Evolutionary conservation across 805 yeast species (phyloP).

Genomic region (Suhomyces tanzawaensis): DNA sequence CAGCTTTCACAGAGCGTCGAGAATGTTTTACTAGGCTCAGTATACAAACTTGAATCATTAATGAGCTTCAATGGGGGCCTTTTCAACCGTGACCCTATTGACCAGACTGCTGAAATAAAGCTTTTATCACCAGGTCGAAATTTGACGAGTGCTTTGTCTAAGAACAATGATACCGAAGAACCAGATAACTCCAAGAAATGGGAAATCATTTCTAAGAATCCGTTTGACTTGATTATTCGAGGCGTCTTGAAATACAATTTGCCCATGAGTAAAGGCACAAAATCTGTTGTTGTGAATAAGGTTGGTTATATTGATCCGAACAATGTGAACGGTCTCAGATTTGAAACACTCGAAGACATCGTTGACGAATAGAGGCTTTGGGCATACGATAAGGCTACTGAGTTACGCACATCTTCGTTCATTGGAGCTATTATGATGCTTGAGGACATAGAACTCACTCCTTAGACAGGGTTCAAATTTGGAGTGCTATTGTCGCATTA

Average conservation of each 20-base stretch:
- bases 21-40: conserved; percentile 75
- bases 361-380: too few relatives aligned
- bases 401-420: too few relatives aligned
- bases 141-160: conserved; percentile 23
- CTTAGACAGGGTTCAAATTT: neutral
- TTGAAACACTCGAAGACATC: too few relatives aligned
- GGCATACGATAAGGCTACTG: too few relatives aligned
- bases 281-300: conserved; percentile 62
- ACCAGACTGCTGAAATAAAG: conserved; percentile 68
- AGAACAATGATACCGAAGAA: conserved; percentile 16
- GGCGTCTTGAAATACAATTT: conserved; percentile 78
- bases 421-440: too few relatives aligned
- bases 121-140: conserved; percentile 68
- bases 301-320: conserved; percentile 55
- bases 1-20: conserved; percentile 31
- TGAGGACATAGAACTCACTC: too few relatives aligned
- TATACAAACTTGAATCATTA: conserved; percentile 66
- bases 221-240: conserved; percentile 80
- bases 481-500: conserved; percentile 1
- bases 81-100: conserved; percentile 56
- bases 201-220: conserved; percentile 70
- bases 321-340: neutral
- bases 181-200: conserved; percentile 57
- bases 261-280: conserved; percentile 53
- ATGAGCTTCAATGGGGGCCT: conserved; percentile 75